phyloP scores from a whole-genome alignment of 2,329 filamentous ascomycete species.

The Colletotrichum orbiculare region DNA sequence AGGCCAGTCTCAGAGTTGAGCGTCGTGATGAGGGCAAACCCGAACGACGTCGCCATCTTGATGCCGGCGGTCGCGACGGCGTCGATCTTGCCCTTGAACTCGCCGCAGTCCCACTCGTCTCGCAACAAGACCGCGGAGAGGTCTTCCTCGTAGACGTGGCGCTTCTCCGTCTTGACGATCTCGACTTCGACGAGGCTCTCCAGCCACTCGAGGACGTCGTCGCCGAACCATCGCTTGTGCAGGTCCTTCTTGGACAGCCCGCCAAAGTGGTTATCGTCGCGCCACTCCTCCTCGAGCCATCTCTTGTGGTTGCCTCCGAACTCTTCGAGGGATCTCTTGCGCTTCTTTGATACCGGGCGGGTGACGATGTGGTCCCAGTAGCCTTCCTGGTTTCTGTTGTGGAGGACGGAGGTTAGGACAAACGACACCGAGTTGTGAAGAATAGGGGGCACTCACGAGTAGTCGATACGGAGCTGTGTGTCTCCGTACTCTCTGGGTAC shows the following conservation, averaged over 20 bases:
- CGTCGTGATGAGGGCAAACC: no score
- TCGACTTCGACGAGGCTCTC: constrained; percentile 33
- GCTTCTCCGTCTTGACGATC: no score
- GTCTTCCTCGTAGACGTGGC: no score
- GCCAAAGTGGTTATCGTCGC: constrained; percentile 46
- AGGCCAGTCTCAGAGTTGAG: no score
- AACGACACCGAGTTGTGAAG: no score
- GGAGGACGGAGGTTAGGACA: no score
- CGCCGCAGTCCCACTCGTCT: no score
- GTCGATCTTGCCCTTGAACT: no score
- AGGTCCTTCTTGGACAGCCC: constrained; percentile 41
- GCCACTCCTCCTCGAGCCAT: constrained; percentile 53
- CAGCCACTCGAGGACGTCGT: constrained; percentile 45
- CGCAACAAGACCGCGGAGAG: no score
- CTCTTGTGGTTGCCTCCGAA: constrained; percentile 45
- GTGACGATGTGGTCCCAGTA: constrained; percentile 51
- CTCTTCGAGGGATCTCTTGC: constrained; percentile 44
- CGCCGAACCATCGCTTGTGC: constrained; percentile 50
- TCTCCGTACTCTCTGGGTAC: constrained; percentile 46
- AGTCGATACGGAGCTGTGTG: constrained; percentile 53
- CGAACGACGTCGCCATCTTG: no score
- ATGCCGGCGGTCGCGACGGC: no score
- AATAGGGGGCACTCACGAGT: no score
- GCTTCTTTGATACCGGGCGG: neutral
- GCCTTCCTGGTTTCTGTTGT: constrained; percentile 45